Evolutionary conservation across 805 yeast genomes (phyloP).

Genomic region (Starmera quercuum): DNA sequence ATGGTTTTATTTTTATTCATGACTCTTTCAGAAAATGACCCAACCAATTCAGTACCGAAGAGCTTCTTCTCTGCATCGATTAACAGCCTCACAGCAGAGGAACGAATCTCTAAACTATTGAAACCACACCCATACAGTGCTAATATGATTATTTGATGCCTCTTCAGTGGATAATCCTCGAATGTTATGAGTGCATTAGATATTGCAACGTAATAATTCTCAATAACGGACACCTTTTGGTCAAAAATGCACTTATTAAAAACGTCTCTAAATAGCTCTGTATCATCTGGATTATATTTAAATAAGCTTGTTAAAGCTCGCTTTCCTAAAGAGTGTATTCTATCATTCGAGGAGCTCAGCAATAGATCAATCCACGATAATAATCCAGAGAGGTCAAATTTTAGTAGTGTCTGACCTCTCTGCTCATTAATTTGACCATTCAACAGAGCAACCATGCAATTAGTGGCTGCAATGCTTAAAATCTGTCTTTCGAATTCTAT

Average conservation of each 20-base stretch:
- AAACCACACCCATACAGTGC: slow-evolving; percentile 77
- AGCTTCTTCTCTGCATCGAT: slow-evolving; percentile 54
- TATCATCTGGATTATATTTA: slow-evolving; percentile 46
- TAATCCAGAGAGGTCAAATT: slow-evolving; percentile 64
- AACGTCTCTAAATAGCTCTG: slow-evolving; percentile 47
- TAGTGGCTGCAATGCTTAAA: slow-evolving; percentile 62
- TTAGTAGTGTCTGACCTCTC: slow-evolving; percentile 43
- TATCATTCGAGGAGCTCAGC: slow-evolving; percentile 49
- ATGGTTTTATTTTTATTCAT: slow-evolving; percentile 74
- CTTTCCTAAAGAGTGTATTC: slow-evolving; percentile 55
- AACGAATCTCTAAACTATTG: slow-evolving; percentile 57
- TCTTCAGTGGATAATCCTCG: slow-evolving; percentile 40
- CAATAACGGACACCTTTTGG: slow-evolving; percentile 44
- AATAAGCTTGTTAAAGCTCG: slow-evolving; percentile 66
- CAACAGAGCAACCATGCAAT: slow-evolving; percentile 79
- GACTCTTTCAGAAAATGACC: slow-evolving; percentile 59
- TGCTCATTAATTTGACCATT: slow-evolving; percentile 58
- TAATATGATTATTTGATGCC: slow-evolving; percentile 64
- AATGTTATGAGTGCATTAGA: slow-evolving; percentile 54
- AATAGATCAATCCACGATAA: slow-evolving; percentile 78
- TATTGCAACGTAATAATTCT: slow-evolving; percentile 64
- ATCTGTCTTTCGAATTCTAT: slow-evolving; percentile 73
- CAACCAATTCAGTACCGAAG: slow-evolving; percentile 45
- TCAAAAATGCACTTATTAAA: slow-evolving; percentile 65
- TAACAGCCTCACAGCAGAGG: slow-evolving; percentile 65